Percentiles rank a stretch among this genome's conserved stretches.
phyloP scores from a whole-genome alignment of 306 rosid species.

The Malus fusca region DNA sequence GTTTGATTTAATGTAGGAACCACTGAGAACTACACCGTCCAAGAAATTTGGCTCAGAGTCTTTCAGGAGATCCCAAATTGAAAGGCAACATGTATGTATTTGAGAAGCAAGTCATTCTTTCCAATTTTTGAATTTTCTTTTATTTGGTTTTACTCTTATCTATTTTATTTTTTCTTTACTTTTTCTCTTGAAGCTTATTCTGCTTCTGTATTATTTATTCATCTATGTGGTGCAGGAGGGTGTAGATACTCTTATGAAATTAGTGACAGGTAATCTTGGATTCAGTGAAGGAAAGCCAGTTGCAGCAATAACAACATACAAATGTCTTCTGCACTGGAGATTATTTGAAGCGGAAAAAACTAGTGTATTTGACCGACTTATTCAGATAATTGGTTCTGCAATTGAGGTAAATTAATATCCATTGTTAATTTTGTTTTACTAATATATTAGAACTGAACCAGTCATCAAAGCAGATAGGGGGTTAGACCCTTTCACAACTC shows the following conservation, averaged over 20 bases:
- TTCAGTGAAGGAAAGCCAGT: slow-evolving; percentile 82
- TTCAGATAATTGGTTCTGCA: slow-evolving; percentile 71
- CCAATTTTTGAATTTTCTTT: slow-evolving; percentile 2
- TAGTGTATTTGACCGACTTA: slow-evolving; percentile 81
- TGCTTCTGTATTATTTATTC: slow-evolving; percentile 8
- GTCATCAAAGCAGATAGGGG: neutral
- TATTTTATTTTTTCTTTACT: slow-evolving; percentile 1
- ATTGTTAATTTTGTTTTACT: neutral
- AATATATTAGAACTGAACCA: neutral
- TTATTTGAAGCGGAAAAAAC: slow-evolving; percentile 90
- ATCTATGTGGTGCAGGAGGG: slow-evolving; percentile 55
- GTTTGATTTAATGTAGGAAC: slow-evolving; percentile 33
- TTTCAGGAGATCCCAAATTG: slow-evolving; percentile 55
- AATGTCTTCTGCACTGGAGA: slow-evolving; percentile 82
- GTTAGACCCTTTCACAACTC: neutral
- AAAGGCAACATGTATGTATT: slow-evolving; percentile 64
- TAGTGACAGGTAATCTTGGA: slow-evolving; percentile 58
- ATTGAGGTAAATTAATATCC: slow-evolving; percentile 56
- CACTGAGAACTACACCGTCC: slow-evolving; percentile 20
- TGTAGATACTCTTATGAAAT: slow-evolving; percentile 61
- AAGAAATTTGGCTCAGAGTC: slow-evolving; percentile 57
- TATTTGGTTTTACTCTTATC: neutral
- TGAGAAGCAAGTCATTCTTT: neutral
- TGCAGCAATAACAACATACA: slow-evolving; percentile 71
- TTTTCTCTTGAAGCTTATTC: neutral